Conservation (phyloP, 2,329 filamentous ascomycete species). For the Pseudogymnoascus pannorum region DNA sequence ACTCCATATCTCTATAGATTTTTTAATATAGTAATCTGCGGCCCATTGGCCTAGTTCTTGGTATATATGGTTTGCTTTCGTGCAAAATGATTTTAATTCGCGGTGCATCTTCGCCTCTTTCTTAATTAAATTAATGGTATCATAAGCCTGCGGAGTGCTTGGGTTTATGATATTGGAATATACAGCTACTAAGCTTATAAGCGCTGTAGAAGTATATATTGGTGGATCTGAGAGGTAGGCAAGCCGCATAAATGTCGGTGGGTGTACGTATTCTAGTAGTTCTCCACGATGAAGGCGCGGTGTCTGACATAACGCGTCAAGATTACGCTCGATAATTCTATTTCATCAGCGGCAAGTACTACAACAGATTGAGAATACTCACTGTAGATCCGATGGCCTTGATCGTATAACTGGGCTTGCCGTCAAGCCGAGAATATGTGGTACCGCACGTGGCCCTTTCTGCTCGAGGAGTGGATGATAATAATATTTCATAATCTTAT, state of each 20-base stretch:
- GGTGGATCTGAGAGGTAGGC: slow-evolving; percentile 24
- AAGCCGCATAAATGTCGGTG: slow-evolving; percentile 3
- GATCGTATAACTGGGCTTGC: slow-evolving; percentile 29
- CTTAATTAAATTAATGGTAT: slow-evolving; percentile 40
- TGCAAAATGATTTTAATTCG: slow-evolving; percentile 44
- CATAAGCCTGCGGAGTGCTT: slow-evolving; percentile 55
- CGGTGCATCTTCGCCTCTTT: slow-evolving; percentile 36
- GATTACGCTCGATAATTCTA: slow-evolving; percentile 44
- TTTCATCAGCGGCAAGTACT: not conserved
- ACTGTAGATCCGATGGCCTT: slow-evolving; percentile 23
- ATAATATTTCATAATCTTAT: slow-evolving; percentile 26
- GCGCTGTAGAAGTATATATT: not conserved
- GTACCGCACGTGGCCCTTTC: slow-evolving; percentile 15
- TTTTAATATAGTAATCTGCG: slow-evolving; percentile 55
- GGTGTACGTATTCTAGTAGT: slow-evolving; percentile 26
- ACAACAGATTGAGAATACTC: not conserved
- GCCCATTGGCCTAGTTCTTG: slow-evolving; percentile 61
- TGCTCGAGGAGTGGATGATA: slow-evolving; percentile 23
- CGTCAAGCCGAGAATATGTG: slow-evolving; percentile 28
- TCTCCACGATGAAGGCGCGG: slow-evolving; percentile 49
- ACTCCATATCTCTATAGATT: slow-evolving; percentile 35
- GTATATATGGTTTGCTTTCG: slow-evolving; percentile 43
- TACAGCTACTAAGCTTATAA: slow-evolving; percentile 37
- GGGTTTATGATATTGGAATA: slow-evolving; percentile 35
- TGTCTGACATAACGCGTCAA: slow-evolving; percentile 48